Evolutionary conservation across 495 filamentous ascomycete genomes (phyloP), one percentile per base, ranked within the genome.

Genomic region (Neurospora discreta): DNA sequence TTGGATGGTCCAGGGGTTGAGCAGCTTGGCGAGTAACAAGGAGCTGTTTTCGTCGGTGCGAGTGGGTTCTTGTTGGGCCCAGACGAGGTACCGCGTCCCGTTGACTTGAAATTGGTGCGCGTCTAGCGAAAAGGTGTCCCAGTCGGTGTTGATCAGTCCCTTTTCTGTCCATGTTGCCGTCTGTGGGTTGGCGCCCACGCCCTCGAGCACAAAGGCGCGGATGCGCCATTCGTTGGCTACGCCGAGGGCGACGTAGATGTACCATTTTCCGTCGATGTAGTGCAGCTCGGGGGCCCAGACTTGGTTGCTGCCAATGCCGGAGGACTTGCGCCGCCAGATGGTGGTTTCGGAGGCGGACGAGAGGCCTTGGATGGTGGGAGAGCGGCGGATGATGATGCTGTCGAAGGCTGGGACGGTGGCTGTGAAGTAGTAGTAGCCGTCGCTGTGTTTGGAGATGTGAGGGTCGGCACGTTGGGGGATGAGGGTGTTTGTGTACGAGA

Each of bases 251-350:
- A 82, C 80, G 71, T 82, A 81, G 68, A 87, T 80, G 75, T 85
- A 86, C 84, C 85, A 87, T 30, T 75, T 78, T 9, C 72, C 79
- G 68, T 84, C 78, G 42, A 88, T 81, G 69, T 82, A 81, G 71
- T 87, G 85, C 4, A 85, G 77, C 76, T 87, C 87, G 3, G 86
- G 87, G 0, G 86, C 86, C 87, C 86, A 89, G 42, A 88, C 85
- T 72, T 88, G 86, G 68, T 82, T 84, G 15, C 78, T 81, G 70
- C 84, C 87, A 30, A 86, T 81, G 18, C 77, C 76, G 3, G 76
- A 77, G 0, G 81, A 74, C 73, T 85, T 87, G n/a, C 81, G 81
- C 0, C 70, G 69, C 77, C 77, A 77, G 46, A 78, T 73, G 13
- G 74, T 76, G 0, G 74, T 77, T 42, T 78, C 76, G n/a, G 80